phyloP scores from a whole-genome alignment of 73 alveolate species.

The Uronychia binucleata region DNA sequence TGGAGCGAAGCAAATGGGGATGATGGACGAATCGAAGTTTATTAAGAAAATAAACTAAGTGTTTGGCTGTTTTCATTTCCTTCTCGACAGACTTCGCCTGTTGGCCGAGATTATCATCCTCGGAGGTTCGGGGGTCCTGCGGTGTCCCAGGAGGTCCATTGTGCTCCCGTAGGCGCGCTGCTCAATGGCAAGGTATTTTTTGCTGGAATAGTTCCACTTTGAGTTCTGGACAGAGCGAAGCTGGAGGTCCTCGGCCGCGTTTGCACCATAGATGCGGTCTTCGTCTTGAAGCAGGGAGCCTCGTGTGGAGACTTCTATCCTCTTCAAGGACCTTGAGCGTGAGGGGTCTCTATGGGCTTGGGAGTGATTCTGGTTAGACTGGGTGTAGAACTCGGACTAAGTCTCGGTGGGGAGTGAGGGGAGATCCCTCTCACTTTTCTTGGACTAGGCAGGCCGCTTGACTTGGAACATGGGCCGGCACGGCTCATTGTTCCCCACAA shows the following conservation, averaged over 20 bases:
- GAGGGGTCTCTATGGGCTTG: not conserved
- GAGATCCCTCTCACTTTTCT: not conserved
- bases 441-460: not conserved
- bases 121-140: not conserved
- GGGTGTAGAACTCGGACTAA: not conserved
- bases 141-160: not conserved
- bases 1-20: not conserved
- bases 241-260: not conserved
- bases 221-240: not conserved
- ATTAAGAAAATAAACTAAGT: not conserved
- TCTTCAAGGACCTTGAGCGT: not conserved
- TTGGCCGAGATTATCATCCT: not conserved
- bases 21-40: not conserved
- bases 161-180: not conserved
- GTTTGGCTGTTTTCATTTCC: not conserved
- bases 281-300: not conserved
- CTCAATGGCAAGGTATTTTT: not conserved
- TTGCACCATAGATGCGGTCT: not conserved
- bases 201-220: not conserved
- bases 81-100: not conserved
- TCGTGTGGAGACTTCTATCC: not conserved
- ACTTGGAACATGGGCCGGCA: slow-evolving; percentile 33
- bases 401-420: not conserved
- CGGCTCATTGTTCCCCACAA: slow-evolving; percentile 50
- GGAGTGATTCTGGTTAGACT: not conserved